These are phyloP conservation scores for Tritrichomonas musculus DNA, from an alignment of 208 protist genomes.

Conservation along the genomic window DNA sequence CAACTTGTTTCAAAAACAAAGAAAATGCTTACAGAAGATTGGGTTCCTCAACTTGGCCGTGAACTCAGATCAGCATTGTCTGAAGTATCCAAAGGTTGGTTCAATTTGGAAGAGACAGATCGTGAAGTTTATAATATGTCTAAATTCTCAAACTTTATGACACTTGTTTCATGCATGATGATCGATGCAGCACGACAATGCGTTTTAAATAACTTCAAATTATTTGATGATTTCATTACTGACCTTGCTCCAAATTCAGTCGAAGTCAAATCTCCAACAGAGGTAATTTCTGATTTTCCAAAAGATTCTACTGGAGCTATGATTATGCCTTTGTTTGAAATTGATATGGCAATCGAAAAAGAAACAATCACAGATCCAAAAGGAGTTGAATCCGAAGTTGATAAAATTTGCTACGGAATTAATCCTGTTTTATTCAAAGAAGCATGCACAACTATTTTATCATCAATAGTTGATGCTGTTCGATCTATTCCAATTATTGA, in stretches of 20 bases:
- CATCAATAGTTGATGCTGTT: constrained; percentile 32
- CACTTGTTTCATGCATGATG: constrained; percentile 11
- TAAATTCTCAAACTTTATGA: constrained; percentile 40
- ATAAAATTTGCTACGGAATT: constrained; percentile 32
- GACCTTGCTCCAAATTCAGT: background rate
- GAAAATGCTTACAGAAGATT: constrained; percentile 36
- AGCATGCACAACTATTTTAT: background rate
- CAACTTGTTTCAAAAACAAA: constrained; percentile 18
- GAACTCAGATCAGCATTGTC: constrained; percentile 26
- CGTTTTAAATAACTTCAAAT: constrained; percentile 10
- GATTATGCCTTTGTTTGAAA: constrained; percentile 29
- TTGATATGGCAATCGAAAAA: constrained; percentile 33
- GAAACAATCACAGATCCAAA: background rate
- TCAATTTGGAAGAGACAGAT: constrained; percentile 42
- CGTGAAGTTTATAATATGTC: constrained; percentile 48
- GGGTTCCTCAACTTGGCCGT: constrained; percentile 38
- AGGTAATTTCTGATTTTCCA: background rate
- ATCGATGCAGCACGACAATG: constrained; percentile 22
- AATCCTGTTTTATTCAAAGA: background rate
- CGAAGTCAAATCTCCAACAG: background rate
- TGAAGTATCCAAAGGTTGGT: constrained; percentile 42
- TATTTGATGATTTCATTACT: constrained; percentile 6
- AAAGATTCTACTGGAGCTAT: constrained; percentile 20
- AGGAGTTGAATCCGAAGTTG: too few relatives aligned
- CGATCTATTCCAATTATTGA: constrained; percentile 31